Conservation (phyloP, 331 rosid genomes). For the Quercus lobata region DNA sequence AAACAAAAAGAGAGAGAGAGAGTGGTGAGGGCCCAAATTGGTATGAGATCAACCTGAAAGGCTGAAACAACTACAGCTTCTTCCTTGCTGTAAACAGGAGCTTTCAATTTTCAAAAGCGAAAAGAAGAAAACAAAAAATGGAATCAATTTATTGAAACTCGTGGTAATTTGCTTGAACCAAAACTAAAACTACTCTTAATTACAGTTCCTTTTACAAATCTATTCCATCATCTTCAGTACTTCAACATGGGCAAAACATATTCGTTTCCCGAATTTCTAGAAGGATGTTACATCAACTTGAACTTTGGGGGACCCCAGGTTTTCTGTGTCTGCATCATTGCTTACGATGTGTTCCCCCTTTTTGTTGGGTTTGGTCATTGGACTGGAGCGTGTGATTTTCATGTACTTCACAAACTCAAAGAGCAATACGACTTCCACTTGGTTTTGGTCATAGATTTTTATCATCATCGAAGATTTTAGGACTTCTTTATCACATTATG, state of each 20-base stretch:
- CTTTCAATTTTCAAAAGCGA: too few relatives aligned
- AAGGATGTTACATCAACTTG: not conserved
- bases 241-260: not conserved
- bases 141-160: too few relatives aligned
- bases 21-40: not conserved
- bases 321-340: conserved; percentile 33
- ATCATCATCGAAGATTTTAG: not conserved
- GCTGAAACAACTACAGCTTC: not conserved
- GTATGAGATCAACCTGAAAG: not conserved
- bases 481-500: not conserved
- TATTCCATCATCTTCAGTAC: not conserved
- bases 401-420: conserved; percentile 11
- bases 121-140: too few relatives aligned
- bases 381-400: conserved; percentile 3
- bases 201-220: not conserved
- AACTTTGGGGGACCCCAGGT: conserved; percentile 4
- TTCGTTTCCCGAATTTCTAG: not conserved
- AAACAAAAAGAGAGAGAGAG: too few relatives aligned
- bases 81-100: not conserved
- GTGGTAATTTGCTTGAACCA: not conserved
- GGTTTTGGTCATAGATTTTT: not conserved
- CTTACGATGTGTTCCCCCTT: conserved; percentile 19
- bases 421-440: not conserved
- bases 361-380: not conserved
- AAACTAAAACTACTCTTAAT: not conserved